Percentiles rank a stretch among this genome's conserved stretches.
Evolutionary conservation across 495 filamentous ascomycete genomes (phyloP).

Genomic region (Pyrenula aspistea): DNA sequence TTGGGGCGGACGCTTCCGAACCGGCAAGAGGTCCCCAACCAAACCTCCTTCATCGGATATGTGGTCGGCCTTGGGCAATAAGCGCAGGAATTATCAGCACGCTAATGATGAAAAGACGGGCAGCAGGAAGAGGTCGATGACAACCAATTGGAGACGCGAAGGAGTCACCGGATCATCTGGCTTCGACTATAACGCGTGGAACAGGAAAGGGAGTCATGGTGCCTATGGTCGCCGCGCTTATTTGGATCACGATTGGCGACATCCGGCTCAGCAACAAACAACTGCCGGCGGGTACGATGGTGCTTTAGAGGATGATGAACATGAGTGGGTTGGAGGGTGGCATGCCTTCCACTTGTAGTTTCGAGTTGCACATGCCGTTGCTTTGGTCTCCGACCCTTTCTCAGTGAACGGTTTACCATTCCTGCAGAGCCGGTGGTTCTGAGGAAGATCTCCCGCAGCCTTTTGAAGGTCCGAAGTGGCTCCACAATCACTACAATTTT

Average conservation of each 20-base stretch:
- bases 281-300: conserved; percentile 29
- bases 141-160: conserved; percentile 29
- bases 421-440: background rate
- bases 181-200: conserved; percentile 33
- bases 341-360: conserved; percentile 44
- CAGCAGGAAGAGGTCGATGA: conserved; percentile 24
- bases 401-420: background rate
- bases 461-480: background rate
- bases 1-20: background rate
- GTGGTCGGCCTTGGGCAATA: conserved; percentile 76
- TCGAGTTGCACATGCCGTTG: background rate
- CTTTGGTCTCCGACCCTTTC: background rate
- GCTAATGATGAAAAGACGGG: conserved; percentile 26
- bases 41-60: conserved; percentile 45
- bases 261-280: conserved; percentile 21
- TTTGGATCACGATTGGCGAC: conserved; percentile 55
- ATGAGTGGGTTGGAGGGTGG: conserved; percentile 89
- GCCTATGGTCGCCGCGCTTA: conserved; percentile 24
- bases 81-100: conserved; percentile 53
- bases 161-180: conserved; percentile 43
- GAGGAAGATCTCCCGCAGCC: background rate
- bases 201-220: conserved; percentile 33
- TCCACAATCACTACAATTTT: background rate
- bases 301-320: conserved; percentile 46
- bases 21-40: background rate